A percentile compares a stretch with the other conserved stretches of the same genome.
phyloP scores from a whole-genome alignment of 2,329 filamentous ascomycete species.

The Colletotrichum sp. region DNA sequence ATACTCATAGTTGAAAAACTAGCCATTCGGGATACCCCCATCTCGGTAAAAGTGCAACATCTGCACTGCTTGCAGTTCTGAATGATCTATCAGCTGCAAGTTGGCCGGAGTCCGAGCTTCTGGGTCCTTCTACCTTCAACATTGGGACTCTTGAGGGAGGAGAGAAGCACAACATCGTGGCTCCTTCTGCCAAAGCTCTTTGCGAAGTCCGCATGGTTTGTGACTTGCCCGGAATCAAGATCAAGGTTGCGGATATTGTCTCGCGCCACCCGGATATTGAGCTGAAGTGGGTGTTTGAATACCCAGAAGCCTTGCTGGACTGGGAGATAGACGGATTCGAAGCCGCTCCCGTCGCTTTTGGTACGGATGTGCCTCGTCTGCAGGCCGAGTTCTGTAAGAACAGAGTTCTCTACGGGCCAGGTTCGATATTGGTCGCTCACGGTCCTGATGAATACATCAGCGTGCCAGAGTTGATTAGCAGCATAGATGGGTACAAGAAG shows the following conservation, averaged over 20 bases:
- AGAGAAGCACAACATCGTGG: conserved; percentile 42
- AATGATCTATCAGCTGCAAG: conserved; percentile 31
- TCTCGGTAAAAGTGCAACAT: conserved; percentile 35
- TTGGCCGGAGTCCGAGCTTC: conserved; percentile 37
- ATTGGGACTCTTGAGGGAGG: conserved; percentile 42
- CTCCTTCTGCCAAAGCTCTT: conserved; percentile 39
- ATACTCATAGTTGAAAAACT: background rate
- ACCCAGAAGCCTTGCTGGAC: conserved; percentile 40
- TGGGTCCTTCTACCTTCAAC: conserved; percentile 43
- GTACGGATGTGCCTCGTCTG: conserved; percentile 42
- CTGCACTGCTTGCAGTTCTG: conserved; percentile 33
- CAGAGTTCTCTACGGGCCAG: conserved; percentile 42
- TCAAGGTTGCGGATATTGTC: conserved; percentile 33
- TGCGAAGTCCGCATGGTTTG: conserved; percentile 42
- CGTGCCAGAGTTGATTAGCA: conserved; percentile 38
- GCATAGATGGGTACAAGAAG: conserved; percentile 39
- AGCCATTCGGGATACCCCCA: conserved; percentile 41
- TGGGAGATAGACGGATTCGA: conserved; percentile 42
- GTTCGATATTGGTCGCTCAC: conserved; percentile 41
- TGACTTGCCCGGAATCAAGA: conserved; percentile 36
- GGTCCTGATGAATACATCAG: conserved; percentile 39
- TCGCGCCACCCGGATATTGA: conserved; percentile 34
- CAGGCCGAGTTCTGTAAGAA: conserved; percentile 30
- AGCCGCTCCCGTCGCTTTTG: conserved; percentile 38
- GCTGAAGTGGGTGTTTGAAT: conserved; percentile 38